Base-by-base conservation (phyloP, 257 asterid species). In the Osmanthus fragrans region DNA sequence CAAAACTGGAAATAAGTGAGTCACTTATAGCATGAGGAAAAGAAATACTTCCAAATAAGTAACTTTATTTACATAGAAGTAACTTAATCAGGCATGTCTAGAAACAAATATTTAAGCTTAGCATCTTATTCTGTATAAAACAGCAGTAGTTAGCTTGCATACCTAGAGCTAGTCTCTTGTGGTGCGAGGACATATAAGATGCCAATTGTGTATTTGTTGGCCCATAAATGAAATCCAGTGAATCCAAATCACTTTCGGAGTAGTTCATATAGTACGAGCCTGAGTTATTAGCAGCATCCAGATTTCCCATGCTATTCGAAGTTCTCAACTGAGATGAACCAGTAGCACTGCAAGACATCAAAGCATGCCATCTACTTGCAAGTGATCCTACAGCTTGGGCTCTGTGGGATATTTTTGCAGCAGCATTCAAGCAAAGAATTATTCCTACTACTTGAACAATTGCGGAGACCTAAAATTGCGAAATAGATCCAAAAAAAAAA, bases 81-180 rank as follows among this genome's bases (percentile, higher is more conserved):
- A 42, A 42, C 51, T 42, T 11, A 42, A 42, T 42, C 51, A 12
- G 16, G 3, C 51, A 63, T 25, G 13, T 63, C 4, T 12, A 19
- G 69, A 25, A 63, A 25, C 6, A 25, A 27, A 58, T n/a, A 3
- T 23, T 15, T 63, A 25, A 63, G 69, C 69, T 63, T 27, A 23
- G 49, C 54, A 65, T 21, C 51, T 33, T 71, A 74, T 54, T 60
- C 30, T 63, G 69, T 70, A 27, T 37, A 71, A 73, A 74, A 77
- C 19, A 71, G 77, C n/a, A 47, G 47, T 68, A 69, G 51, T 47
- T 63, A 39, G 51, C 73, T 60, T 18, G 70, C 85, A 60, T 91
- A 93, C 98, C 98, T 81, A 93, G 83, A 69, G 97, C 92, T 80
- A 89, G 90, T 78, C 95, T 84, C 87, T 90, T 91, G 85, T 93